Percentiles rank a stretch among this genome's conserved stretches.
Conservation (phyloP, 768 basidiomycete genomes). For the Daedaleopsis nitida region DNA sequence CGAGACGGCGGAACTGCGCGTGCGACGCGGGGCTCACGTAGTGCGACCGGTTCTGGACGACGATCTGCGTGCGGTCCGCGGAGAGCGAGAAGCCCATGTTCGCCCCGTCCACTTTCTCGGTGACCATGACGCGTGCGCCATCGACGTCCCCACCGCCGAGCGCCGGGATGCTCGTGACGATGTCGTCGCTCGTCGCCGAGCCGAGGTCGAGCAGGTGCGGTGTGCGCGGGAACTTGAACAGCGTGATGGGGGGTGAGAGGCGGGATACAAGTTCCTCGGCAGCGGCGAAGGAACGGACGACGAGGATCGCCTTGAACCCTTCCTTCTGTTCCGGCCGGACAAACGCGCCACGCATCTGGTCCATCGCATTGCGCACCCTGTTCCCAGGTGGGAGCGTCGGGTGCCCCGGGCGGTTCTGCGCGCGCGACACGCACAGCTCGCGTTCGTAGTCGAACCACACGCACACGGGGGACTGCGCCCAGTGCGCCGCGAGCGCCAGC, state of each 20-base stretch:
- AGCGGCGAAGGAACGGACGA: conserved; percentile 52
- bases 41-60: conserved; percentile 66
- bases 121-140: conserved; percentile 45
- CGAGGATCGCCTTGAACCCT: conserved; percentile 54
- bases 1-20: conserved; percentile 62
- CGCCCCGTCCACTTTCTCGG: conserved; percentile 68
- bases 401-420: conserved; percentile 58
- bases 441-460: conserved; percentile 58
- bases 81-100: conserved; percentile 68
- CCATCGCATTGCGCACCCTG: conserved; percentile 55
- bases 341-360: conserved; percentile 52
- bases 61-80: conserved; percentile 43
- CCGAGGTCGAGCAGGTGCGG: conserved; percentile 61
- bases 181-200: conserved; percentile 55
- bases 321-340: conserved; percentile 48
- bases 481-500: conserved; percentile 53
- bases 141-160: background rate
- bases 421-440: conserved; percentile 52
- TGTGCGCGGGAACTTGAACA: conserved; percentile 65
- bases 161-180: conserved; percentile 20
- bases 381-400: conserved; percentile 59
- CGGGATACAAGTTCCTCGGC: conserved; percentile 47
- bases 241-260: conserved; percentile 42
- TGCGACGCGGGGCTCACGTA: conserved; percentile 57
- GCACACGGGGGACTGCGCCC: conserved; percentile 48